These are phyloP conservation scores for Boletus eberwhitei DNA, from an alignment of 768 basidiomycete genomes.

Conservation along the genomic window DNA sequence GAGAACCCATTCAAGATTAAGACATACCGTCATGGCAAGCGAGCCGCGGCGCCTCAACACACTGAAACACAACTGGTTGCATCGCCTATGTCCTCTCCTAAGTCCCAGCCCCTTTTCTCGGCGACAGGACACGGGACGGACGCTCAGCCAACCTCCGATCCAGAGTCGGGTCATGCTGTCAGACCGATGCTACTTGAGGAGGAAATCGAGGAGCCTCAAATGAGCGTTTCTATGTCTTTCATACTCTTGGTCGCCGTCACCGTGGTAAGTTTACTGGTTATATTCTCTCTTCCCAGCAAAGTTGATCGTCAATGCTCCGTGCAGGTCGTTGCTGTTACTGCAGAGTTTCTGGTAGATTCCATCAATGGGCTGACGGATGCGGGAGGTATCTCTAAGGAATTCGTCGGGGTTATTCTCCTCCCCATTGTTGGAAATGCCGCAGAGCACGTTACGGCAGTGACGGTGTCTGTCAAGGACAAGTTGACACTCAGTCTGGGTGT, in stretches of 20 bases:
- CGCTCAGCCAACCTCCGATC: constrained; percentile 2
- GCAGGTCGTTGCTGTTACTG: constrained; percentile 54
- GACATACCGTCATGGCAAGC: constrained; percentile 17
- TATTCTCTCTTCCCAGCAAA: not conserved
- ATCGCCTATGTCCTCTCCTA: constrained; percentile 12
- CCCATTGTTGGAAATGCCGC: constrained; percentile 93
- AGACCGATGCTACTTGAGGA: constrained; percentile 9
- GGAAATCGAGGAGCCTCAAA: constrained; percentile 42
- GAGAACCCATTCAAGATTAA: constrained; percentile 36
- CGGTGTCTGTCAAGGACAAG: constrained; percentile 88
- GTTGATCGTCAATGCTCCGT: not conserved
- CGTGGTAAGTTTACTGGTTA: constrained; percentile 42
- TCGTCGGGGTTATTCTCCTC: constrained; percentile 82
- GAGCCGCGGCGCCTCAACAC: not conserved
- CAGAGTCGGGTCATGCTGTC: constrained; percentile 4
- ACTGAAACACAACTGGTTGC: constrained; percentile 2
- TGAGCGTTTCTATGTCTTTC: constrained; percentile 56
- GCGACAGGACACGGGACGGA: not conserved
- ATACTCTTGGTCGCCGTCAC: constrained; percentile 56
- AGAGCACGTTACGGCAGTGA: constrained; percentile 90
- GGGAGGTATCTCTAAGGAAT: constrained; percentile 67
- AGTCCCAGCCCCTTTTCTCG: not conserved
- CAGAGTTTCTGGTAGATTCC: constrained; percentile 72
- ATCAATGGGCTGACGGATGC: constrained; percentile 66
- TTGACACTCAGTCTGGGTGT: constrained; percentile 84